Evolutionary conservation across 106 monocot genomes (phyloP).

Genomic region (Dendrobium huoshanense): DNA sequence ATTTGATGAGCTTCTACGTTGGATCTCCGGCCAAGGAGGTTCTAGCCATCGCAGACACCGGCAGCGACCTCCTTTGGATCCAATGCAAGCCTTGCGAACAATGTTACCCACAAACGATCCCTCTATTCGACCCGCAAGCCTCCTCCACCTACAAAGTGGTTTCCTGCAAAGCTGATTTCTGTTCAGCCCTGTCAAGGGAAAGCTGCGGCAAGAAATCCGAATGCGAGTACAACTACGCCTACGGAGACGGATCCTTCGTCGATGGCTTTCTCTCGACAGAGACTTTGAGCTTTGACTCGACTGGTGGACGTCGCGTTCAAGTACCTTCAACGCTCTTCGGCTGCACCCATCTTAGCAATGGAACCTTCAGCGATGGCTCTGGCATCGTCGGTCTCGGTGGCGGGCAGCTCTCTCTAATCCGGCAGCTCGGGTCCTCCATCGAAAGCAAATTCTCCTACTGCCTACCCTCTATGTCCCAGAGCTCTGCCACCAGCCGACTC

Average conservation of each 20-base stretch:
- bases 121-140: slow-evolving; percentile 60
- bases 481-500: slow-evolving; percentile 14
- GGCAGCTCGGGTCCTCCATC: slow-evolving; percentile 44
- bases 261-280: slow-evolving; percentile 45
- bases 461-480: slow-evolving; percentile 20
- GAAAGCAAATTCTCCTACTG: slow-evolving; percentile 77
- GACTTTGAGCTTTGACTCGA: slow-evolving; percentile 24
- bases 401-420: slow-evolving; percentile 50
- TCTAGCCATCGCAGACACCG: slow-evolving; percentile 70
- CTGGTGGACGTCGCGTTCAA: slow-evolving; percentile 9
- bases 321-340: slow-evolving; percentile 50
- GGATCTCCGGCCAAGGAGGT: slow-evolving; percentile 22
- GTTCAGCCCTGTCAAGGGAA: slow-evolving; percentile 21
- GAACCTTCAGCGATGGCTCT: slow-evolving; percentile 51
- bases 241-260: slow-evolving; percentile 66
- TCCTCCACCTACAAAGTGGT: slow-evolving; percentile 53
- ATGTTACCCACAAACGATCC: slow-evolving; percentile 65
- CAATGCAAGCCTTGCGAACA: slow-evolving; percentile 70
- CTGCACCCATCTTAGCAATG: slow-evolving; percentile 55
- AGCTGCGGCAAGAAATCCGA: slow-evolving; percentile 18
- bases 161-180: slow-evolving; percentile 50
- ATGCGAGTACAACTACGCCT: slow-evolving; percentile 49
- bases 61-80: slow-evolving; percentile 86
- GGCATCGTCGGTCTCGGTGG: slow-evolving; percentile 82
- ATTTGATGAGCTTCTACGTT: slow-evolving; percentile 26